Conservation (phyloP, 768 basidiomycete species). For the button mushroom (Agaricus bisporus) region DNA sequence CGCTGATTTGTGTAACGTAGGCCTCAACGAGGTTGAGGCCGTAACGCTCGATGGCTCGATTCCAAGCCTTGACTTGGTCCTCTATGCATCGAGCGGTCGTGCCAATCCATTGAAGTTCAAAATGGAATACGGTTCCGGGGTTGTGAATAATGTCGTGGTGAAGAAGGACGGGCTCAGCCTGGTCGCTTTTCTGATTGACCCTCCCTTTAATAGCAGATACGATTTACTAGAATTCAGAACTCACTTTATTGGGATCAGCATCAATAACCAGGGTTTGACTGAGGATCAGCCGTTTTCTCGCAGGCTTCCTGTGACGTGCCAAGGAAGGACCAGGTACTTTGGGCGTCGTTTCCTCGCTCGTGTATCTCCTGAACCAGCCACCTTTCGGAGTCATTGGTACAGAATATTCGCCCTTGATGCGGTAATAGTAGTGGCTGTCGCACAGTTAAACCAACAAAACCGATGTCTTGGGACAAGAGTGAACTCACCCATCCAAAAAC, state of each 20-base stretch:
- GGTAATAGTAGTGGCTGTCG: conserved; percentile 82
- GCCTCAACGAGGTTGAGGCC: conserved; percentile 92
- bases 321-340: conserved; percentile 27
- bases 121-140: conserved; percentile 90
- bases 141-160: conserved; percentile 97
- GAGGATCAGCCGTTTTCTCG: conserved; percentile 60
- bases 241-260: conserved; percentile 69
- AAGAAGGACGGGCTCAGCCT: conserved; percentile 81
- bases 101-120: conserved; percentile 96
- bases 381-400: conserved; percentile 58
- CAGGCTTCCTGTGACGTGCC: conserved; percentile 24
- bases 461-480: not conserved
- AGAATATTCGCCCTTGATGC: conserved; percentile 70
- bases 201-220: not conserved
- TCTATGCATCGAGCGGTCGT: conserved; percentile 90
- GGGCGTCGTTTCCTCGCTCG: conserved; percentile 34
- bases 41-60: conserved; percentile 76
- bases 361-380: conserved; percentile 64
- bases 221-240: not conserved
- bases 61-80: conserved; percentile 79
- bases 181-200: conserved; percentile 61
- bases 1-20: conserved; percentile 86
- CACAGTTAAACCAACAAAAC: not conserved
- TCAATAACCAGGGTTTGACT: conserved; percentile 92
- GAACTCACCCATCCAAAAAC: conserved; percentile 79